Conservation (phyloP, 176 grass and related monocot species). For the Pharus latifolius region DNA sequence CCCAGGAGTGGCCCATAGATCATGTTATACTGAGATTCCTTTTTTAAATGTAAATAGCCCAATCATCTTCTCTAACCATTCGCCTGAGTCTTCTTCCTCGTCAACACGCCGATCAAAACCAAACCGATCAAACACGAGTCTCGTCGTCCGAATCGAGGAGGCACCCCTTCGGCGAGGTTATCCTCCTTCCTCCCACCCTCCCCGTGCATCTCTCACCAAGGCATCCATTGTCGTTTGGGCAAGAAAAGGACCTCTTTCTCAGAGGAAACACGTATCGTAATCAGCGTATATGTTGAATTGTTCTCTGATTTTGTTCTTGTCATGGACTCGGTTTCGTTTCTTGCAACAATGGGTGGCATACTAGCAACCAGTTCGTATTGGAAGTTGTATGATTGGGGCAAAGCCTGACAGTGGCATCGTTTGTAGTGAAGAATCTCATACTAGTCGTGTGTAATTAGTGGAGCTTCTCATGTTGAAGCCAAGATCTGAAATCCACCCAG, state of each 20-base stretch:
- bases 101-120: background rate
- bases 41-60: too few relatives aligned
- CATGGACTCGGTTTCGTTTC: background rate
- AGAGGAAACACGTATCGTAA: too few relatives aligned
- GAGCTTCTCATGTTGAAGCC: constrained; percentile 24
- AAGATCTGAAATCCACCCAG: background rate
- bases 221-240: background rate
- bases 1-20: too few relatives aligned
- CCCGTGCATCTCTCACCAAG: background rate
- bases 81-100: background rate
- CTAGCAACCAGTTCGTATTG: background rate
- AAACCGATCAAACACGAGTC: background rate
- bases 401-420: background rate
- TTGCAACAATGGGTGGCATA: background rate
- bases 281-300: background rate
- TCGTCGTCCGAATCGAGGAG: background rate
- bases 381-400: background rate
- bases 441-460: background rate
- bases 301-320: too few relatives aligned
- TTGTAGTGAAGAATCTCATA: background rate
- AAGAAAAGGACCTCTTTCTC: too few relatives aligned
- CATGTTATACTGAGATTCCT: too few relatives aligned
- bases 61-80: background rate
- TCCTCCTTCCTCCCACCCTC: background rate
- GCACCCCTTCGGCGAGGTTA: background rate